Base-by-base conservation (phyloP, 2,329 filamentous ascomycete species). In the Neonectria sp. region DNA sequence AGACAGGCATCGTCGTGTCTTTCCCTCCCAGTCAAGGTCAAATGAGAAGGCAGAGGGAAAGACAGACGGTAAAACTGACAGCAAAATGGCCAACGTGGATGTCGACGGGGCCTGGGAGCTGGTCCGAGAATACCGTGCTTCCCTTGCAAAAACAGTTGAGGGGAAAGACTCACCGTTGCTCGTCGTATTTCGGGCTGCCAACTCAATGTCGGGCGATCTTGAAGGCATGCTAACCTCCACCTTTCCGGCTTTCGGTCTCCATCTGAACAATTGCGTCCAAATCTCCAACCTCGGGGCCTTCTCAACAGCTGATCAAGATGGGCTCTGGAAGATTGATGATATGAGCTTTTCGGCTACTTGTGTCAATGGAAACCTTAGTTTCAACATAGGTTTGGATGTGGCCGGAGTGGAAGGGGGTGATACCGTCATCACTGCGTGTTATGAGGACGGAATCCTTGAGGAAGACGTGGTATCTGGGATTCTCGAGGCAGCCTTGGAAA, bases 261-360 rank as follows among this genome's bases (percentile, higher is more conserved):
- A 63, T 7, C 53, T 69, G n/a, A 69, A 69, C 31, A 68, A 68
- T 0, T 31, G 40, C 2, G 21, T 69, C 11, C 60, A 65, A 13
- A 40, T 70, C 8, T 70, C 68, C 0, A 70, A 70, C 6, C n/a
- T 70, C 1, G 68, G 68, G 0, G 33, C 35, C 0, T 70, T 67
- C 25, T 17, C 43, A 8, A 13, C 29, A 2, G 33, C 46, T 1
- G 11, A 49, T 2, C 17, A n/a, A 11, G 40, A 12, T 13, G 33
- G 62, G 3, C 49, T 27, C 15, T 70, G 68, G 67, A 51, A 29
- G 33, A 60, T 70, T 3, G 63, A 67, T 4, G 67, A 69, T 9
- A 60, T 63, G 58, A 55, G 45, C 21, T 70, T 70, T 24, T 70
- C 68, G 4, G 62, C 68, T 25, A 35, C 62, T 2, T 33, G 62